These are phyloP conservation scores for Cytospora leucostoma DNA, from an alignment of 2,329 filamentous ascomycete genomes.

Conservation along the genomic window DNA sequence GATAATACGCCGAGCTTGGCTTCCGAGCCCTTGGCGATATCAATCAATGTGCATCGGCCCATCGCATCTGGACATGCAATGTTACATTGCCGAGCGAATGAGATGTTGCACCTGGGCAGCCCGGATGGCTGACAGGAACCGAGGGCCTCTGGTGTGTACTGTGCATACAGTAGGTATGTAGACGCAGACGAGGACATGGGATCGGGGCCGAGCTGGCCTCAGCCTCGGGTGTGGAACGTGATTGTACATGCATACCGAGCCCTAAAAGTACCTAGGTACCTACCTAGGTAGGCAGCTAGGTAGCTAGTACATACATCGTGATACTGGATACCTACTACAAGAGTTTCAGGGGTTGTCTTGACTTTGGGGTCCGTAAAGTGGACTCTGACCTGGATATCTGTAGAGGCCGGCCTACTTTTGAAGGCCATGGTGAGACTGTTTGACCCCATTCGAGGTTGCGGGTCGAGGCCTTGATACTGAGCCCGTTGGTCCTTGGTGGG, in stretches of 20 bases:
- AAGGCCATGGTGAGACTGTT: not conserved
- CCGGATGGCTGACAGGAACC: not conserved
- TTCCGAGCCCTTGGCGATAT: not conserved
- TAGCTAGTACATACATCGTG: not conserved
- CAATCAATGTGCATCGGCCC: not conserved
- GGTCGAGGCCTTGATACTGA: not conserved
- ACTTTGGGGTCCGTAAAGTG: not conserved
- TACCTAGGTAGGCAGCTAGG: not conserved
- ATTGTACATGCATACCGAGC: not conserved
- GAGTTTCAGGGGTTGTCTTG: not conserved
- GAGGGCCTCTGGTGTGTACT: not conserved
- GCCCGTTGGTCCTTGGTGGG: not conserved
- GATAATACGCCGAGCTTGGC: not conserved
- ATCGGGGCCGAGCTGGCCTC: constrained; percentile 14
- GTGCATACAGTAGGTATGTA: not conserved
- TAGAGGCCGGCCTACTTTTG: not conserved
- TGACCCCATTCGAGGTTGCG: not conserved
- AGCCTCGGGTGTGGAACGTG: constrained; percentile 7
- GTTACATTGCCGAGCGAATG: not conserved
- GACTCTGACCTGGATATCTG: not conserved
- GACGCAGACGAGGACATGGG: not conserved
- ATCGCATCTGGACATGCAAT: not conserved
- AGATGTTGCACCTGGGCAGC: not conserved
- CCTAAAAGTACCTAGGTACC: no score
- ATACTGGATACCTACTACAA: no score